Conservation (phyloP, 352 stramenopile species). For the Nothophytophthora sp. region DNA sequence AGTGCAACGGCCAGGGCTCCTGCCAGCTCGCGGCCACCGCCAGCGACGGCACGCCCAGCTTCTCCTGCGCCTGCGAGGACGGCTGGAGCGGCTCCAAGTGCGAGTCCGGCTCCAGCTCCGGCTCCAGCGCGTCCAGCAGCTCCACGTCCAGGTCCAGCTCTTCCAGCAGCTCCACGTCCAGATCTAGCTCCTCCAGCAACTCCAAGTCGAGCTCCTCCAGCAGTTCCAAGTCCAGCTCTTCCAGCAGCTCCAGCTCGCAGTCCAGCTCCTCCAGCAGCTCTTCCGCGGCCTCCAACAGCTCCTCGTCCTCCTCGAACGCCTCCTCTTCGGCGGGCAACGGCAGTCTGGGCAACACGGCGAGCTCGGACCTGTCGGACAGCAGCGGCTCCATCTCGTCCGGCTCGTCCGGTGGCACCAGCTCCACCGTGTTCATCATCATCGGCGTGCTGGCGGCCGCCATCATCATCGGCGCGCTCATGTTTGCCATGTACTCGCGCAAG, state of each 20-base stretch:
- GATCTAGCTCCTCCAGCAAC: conserved; percentile 9
- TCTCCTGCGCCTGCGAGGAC: conserved; percentile 63
- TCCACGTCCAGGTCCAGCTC: conserved; percentile 5
- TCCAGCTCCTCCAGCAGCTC: conserved; percentile 10
- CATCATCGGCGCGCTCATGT: conserved; percentile 64
- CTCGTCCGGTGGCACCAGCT: conserved; percentile 40
- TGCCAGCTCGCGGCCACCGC: conserved; percentile 40
- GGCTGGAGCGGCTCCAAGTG: conserved; percentile 76
- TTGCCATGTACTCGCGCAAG: conserved; percentile 75
- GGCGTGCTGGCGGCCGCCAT: conserved; percentile 61
- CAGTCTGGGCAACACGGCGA: conserved; percentile 16
- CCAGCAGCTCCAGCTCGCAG: conserved; percentile 1
- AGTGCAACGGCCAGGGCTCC: conserved; percentile 71
- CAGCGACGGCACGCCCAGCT: conserved; percentile 33
- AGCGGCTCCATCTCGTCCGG: conserved; percentile 23
- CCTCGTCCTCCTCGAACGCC: conserved; percentile 11
- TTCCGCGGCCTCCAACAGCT: conserved; percentile 20
- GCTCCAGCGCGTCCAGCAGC: conserved; percentile 3
- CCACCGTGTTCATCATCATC: conserved; percentile 68
- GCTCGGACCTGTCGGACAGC: conserved; percentile 9
- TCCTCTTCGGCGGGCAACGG: conserved; percentile 6
- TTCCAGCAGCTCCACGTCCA: conserved; percentile 2
- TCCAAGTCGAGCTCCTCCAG: conserved; percentile 12
- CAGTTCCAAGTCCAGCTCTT: not conserved
- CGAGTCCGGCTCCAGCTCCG: conserved; percentile 15